Conservation (phyloP, 192 early-diverging fungal genomes). For the Diversispora epigaea region DNA sequence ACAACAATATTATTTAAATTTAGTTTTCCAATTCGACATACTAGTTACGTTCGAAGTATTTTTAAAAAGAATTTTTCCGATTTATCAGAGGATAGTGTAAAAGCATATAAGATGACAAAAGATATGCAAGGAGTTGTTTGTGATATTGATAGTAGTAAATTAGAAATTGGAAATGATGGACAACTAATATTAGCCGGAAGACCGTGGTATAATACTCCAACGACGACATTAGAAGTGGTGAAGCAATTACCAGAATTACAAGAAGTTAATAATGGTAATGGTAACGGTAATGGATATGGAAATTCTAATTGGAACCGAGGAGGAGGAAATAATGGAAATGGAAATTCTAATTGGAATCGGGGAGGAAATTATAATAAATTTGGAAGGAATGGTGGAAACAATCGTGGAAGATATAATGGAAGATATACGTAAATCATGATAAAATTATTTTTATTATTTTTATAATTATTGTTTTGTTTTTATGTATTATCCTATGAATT, state of each 20-base stretch:
- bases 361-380: constrained; percentile 44
- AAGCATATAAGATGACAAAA: constrained; percentile 79
- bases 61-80: constrained; percentile 69
- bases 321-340: constrained; percentile 49
- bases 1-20: constrained; percentile 78
- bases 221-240: constrained; percentile 68
- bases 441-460: too few species aligned
- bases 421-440: too few species aligned
- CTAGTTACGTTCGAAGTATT: constrained; percentile 81
- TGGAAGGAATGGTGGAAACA: constrained; percentile 43
- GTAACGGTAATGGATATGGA: constrained; percentile 39
- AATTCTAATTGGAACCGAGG: constrained; percentile 42
- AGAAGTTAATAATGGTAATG: constrained; percentile 50
- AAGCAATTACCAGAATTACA: constrained; percentile 79
- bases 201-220: constrained; percentile 53
- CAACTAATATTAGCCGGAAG: constrained; percentile 33
- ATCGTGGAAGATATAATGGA: constrained; percentile 41
- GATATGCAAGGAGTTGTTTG: constrained; percentile 83
- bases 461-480: too few species aligned
- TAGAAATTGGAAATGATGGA: constrained; percentile 61
- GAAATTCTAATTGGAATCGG: constrained; percentile 38
- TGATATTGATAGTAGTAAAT: constrained; percentile 72
- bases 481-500: too few species aligned
- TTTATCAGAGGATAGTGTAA: constrained; percentile 72
- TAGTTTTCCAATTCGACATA: constrained; percentile 68